Percentiles rank a stretch among this genome's conserved stretches.
Evolutionary conservation across 768 basidiomycete species (phyloP).

Genomic region (Candolleomyces eurysporus): DNA sequence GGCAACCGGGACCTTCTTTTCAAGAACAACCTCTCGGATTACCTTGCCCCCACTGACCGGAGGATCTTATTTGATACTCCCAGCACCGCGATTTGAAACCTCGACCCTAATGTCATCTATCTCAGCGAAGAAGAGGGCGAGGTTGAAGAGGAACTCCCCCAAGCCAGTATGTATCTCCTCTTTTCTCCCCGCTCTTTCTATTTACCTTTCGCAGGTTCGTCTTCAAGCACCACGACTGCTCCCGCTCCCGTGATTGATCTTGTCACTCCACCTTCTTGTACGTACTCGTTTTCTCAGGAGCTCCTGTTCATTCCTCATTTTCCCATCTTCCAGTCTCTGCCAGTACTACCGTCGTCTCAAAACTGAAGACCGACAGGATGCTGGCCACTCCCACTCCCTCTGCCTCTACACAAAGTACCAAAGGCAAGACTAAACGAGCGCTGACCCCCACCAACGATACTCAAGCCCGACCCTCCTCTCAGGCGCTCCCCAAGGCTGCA

Average conservation of each 20-base stretch:
- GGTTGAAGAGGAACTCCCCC: background rate
- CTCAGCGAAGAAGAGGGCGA: background rate
- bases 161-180: background rate
- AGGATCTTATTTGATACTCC: background rate
- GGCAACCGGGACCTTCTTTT: background rate
- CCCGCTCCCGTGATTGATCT: background rate
- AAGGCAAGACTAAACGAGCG: too few species aligned
- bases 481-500: too few species aligned
- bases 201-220: background rate
- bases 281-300: too few species aligned
- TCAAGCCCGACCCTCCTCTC: too few species aligned
- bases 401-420: too few species aligned
- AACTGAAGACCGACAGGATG: too few species aligned
- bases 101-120: background rate
- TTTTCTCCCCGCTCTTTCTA: background rate
- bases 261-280: background rate
- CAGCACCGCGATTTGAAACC: background rate
- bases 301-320: too few species aligned
- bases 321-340: too few species aligned
- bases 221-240: background rate
- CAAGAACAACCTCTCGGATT: background rate
- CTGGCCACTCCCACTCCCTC: too few species aligned
- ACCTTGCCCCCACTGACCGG: background rate
- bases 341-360: too few species aligned
- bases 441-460: too few species aligned